Percentiles rank a stretch among this genome's conserved stretches.
Evolutionary conservation across 495 filamentous ascomycete genomes (phyloP).

Genomic region (Aspergillus hancockii): DNA sequence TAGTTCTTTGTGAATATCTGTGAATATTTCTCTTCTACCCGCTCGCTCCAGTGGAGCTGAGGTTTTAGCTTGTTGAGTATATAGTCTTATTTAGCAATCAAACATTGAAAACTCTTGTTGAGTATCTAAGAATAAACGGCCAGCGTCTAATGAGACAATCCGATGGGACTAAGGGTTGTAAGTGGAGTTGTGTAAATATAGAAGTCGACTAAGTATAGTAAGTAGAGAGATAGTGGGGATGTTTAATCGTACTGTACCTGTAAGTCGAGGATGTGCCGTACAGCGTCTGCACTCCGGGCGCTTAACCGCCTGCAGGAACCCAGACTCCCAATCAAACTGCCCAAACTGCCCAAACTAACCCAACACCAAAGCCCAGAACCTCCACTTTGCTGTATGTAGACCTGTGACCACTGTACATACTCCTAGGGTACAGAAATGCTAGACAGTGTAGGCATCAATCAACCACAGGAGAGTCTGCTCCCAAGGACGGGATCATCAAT

Average conservation of each 20-base stretch:
- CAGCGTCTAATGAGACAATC: background rate
- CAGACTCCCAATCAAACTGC: background rate
- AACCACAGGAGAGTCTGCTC: background rate
- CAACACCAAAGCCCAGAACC: background rate
- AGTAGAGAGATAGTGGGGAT: background rate
- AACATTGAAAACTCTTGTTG: background rate
- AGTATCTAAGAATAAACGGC: background rate
- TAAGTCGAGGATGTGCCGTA: background rate
- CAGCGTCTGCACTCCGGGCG: slow-evolving; percentile 4
- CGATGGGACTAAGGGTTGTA: background rate
- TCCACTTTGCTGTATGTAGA: background rate
- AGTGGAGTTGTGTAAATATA: background rate
- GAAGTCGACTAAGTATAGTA: background rate
- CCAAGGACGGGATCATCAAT: background rate
- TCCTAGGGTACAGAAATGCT: too few species aligned
- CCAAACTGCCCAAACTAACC: background rate
- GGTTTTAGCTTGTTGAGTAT: background rate
- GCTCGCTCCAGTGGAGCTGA: background rate
- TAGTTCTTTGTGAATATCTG: background rate
- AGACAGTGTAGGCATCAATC: background rate
- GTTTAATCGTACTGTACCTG: background rate
- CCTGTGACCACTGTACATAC: background rate
- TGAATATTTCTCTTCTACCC: background rate
- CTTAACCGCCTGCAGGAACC: slow-evolving; percentile 8
- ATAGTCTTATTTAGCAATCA: background rate